Conservation (phyloP, 106 monocot genomes). For the Dactylorhiza incarnata region DNA sequence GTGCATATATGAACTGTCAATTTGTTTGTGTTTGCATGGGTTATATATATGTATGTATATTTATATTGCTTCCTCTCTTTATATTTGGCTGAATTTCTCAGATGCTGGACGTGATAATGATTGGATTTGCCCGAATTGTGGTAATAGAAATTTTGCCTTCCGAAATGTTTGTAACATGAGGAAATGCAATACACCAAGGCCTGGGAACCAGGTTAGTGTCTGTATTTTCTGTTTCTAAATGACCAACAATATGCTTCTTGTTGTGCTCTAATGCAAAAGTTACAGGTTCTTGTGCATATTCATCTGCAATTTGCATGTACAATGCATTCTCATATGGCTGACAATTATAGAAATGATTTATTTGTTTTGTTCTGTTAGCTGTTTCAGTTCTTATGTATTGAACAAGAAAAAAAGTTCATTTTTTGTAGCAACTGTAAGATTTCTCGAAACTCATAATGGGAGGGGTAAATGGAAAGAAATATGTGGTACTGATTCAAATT, state of each 20-base stretch:
- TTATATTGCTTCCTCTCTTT: background rate
- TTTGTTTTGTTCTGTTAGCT: too few species aligned
- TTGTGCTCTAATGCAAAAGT: background rate
- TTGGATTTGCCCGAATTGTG: conserved; percentile 88
- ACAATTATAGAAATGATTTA: too few species aligned
- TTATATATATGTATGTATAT: too few species aligned
- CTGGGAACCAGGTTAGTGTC: conserved; percentile 57
- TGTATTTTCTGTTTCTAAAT: background rate
- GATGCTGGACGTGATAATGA: conserved; percentile 67
- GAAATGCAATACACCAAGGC: conserved; percentile 87
- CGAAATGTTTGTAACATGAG: conserved; percentile 91
- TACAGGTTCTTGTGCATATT: background rate
- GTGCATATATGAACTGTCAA: too few species aligned
- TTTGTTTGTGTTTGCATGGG: too few species aligned
- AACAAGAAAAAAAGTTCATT: too few species aligned
- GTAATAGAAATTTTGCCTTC: conserved; percentile 77
- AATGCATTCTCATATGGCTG: too few species aligned
- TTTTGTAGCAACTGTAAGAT: too few species aligned
- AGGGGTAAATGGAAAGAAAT: too few species aligned
- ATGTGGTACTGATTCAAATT: too few species aligned
- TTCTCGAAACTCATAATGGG: too few species aligned
- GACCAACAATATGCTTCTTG: background rate
- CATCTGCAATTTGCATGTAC: background rate
- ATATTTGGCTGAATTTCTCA: background rate
- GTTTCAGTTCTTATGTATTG: too few species aligned